Conservation (phyloP, 306 rosid genomes). For the Quercus cerris region DNA sequence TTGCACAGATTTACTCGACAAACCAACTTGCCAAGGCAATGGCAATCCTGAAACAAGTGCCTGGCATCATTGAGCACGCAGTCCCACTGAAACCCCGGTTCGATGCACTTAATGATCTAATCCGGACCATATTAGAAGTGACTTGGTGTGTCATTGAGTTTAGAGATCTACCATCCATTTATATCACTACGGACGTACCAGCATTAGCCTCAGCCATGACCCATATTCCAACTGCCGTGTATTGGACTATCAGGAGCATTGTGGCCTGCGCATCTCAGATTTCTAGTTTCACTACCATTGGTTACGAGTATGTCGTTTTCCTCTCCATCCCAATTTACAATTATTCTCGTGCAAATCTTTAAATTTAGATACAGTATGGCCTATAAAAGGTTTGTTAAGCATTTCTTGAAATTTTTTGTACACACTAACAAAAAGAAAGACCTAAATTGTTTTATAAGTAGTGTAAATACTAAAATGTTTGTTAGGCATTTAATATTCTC, state of each 20-base stretch:
- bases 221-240: constrained; percentile 38
- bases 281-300: constrained; percentile 40
- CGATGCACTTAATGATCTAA: constrained; percentile 46
- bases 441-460: too few relatives aligned
- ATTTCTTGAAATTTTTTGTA: not conserved
- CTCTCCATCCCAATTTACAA: not conserved
- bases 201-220: constrained; percentile 19
- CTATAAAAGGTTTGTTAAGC: too few relatives aligned
- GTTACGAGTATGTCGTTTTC: constrained; percentile 40
- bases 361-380: too few relatives aligned
- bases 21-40: constrained; percentile 47
- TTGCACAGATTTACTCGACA: constrained; percentile 38
- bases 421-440: too few relatives aligned
- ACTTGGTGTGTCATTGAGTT: constrained; percentile 38
- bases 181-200: constrained; percentile 9
- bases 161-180: constrained; percentile 31
- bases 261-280: constrained; percentile 48
- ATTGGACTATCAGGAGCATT: constrained; percentile 39
- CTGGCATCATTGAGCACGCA: constrained; percentile 39
- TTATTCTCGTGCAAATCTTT: not conserved
- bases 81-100: constrained; percentile 34
- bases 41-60: constrained; percentile 48
- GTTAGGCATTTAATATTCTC: too few relatives aligned
- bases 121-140: constrained; percentile 37
- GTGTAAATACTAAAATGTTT: too few relatives aligned